Base-by-base conservation (phyloP, 495 filamentous ascomycete species). In the Talaromyces liani region DNA sequence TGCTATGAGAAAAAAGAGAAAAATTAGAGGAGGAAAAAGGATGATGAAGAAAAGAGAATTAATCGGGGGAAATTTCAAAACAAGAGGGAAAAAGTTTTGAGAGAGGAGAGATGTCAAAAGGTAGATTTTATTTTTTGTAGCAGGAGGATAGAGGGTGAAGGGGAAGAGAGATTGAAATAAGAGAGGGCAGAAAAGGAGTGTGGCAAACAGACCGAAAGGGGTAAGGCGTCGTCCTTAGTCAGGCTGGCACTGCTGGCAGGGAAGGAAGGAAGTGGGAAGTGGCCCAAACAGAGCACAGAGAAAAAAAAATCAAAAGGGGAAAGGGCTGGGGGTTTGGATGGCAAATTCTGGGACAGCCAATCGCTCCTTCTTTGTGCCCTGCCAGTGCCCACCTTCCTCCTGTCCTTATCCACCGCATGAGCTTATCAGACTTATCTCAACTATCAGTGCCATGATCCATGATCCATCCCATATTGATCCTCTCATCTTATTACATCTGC, bases 101-200 rank as follows among this genome's bases (percentile, higher is more conserved):
- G 60, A 66, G 64, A 66, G 64, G 67, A 65, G 62, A 49, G 65
- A 63, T 63, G 59, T 56, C 27, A 56, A 41, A 16, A 39, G 25
- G 16, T 55, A 14, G 18, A 18, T 55, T 56, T 56, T 56, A 56
- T 31, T 56, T 56, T 29, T n/a, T 27, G 53, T 14, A 22, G 1
- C 27, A 29, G 53, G 12, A 22, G 27, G 51, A 56, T 14, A 14
- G 12, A 22, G 68, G 65, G 68, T 73, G 70, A 67, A 66, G 73
- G 72, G 69, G 72, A 67, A 65, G 64, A 63, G 67, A 57, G 62
- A 64, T 7, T 65, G 66, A 70, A 64, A 69, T 69, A 12, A 12
- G 71, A 66, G 71, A 70, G 68, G 72, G 71, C 70, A 67, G 69
- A 75, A 71, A 72, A 67, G 66, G 65, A 72, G 70, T 66, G 65